These are phyloP conservation scores for Coemansia sp. DNA, from an alignment of 192 early-diverging fungal species.

Conservation along the genomic window DNA sequence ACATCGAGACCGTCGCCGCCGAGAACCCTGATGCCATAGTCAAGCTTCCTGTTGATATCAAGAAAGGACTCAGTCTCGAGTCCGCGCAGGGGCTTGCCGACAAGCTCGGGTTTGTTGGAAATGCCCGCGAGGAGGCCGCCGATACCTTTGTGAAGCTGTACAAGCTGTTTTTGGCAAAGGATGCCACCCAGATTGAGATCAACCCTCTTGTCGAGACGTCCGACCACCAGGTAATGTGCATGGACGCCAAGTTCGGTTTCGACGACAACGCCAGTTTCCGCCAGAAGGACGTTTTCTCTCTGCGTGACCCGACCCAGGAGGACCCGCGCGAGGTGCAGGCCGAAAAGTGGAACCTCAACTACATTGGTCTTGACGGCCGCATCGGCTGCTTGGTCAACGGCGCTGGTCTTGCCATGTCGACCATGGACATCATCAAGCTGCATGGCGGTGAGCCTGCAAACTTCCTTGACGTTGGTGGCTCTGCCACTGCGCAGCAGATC, in stretches of 20 bases:
- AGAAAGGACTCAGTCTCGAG: conserved; percentile 73
- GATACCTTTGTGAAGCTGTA: conserved; percentile 91
- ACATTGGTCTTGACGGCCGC: conserved; percentile 97
- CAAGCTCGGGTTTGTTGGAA: conserved; percentile 86
- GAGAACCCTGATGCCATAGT: conserved; percentile 96
- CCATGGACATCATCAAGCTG: conserved; percentile 99
- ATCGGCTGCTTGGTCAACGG: conserved; percentile 99
- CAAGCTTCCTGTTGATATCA: conserved; percentile 88
- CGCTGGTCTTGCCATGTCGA: conserved; percentile 98
- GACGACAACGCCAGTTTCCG: conserved; percentile 99
- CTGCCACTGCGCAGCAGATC: conserved; percentile 92
- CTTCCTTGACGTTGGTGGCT: conserved; percentile 99
- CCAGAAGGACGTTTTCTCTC: conserved; percentile 84
- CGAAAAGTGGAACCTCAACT: conserved; percentile 96
- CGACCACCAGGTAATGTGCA: conserved; percentile 88
- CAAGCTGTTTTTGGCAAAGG: conserved; percentile 96
- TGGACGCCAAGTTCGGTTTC: conserved; percentile 99
- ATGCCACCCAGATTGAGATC: conserved; percentile 98
- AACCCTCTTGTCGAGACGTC: conserved; percentile 95
- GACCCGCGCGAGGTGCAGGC: conserved; percentile 97
- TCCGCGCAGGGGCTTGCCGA: conserved; percentile 77
- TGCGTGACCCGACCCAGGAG: conserved; percentile 94
- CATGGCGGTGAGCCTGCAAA: conserved; percentile 98
- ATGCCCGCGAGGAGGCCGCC: conserved; percentile 80
- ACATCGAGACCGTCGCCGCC: conserved; percentile 94